Conservation (phyloP, 2,329 filamentous ascomycete species). For the Chaetothyriales sp. region DNA sequence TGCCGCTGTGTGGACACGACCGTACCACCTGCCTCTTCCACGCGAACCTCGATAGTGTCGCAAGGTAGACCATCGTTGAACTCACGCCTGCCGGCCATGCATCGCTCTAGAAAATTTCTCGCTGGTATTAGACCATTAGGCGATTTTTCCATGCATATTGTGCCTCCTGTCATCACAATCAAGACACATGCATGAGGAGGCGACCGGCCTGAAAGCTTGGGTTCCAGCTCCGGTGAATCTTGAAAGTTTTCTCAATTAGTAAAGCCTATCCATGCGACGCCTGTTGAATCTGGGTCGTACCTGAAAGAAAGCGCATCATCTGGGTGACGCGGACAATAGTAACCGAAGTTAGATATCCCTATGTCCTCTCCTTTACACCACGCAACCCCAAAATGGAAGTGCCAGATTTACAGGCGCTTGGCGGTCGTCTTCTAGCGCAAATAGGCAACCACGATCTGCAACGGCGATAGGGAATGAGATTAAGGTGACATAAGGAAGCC, state of each 20-base stretch:
- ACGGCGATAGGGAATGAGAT: neutral
- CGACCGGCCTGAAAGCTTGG: neutral
- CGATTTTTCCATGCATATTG: constrained; percentile 82
- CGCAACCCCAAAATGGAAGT: neutral
- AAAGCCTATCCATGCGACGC: neutral
- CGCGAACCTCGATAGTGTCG: constrained; percentile 42
- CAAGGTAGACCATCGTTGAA: constrained; percentile 66
- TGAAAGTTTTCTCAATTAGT: neutral
- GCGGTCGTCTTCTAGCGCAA: neutral
- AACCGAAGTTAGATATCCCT: neutral
- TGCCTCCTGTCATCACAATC: constrained; percentile 70
- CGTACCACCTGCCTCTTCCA: constrained; percentile 34
- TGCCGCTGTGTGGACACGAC: constrained; percentile 37
- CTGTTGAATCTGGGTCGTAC: neutral
- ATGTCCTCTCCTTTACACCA: neutral
- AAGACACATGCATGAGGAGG: constrained; percentile 65
- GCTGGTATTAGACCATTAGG: constrained; percentile 68
- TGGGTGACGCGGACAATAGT: too few species aligned
- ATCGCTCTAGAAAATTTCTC: constrained; percentile 64
- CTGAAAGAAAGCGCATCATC: neutral
- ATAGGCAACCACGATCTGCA: neutral
- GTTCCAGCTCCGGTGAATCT: neutral
- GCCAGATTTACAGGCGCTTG: neutral
- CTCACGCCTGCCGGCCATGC: constrained; percentile 66
- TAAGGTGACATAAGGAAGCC: neutral